Base-by-base conservation (phyloP, 768 basidiomycete genomes). In the Mycena albidolilacea region DNA sequence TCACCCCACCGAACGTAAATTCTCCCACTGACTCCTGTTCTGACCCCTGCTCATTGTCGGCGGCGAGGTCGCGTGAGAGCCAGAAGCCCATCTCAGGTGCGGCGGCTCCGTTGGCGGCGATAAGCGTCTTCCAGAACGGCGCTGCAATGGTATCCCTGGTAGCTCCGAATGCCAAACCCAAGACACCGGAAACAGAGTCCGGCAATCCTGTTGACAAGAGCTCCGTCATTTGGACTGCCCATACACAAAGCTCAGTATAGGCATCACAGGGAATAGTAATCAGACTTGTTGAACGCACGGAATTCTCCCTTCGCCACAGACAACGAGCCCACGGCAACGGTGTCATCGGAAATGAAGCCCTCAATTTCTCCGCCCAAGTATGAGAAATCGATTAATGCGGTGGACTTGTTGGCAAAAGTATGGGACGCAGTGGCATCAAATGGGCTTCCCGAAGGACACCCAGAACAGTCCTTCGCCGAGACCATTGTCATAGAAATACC, bases 1-100 rank as follows among this genome's bases (percentile, higher is more conserved):
- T 69, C 19, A 59, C 59, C 3, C 67, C 67, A 19, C 67, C 67
- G 58, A 69, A 41, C n/a, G 59, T 69, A 38, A 69, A 69, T n/a
- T 17, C 67, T 7, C 67, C 67, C 2, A 3, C 48, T 19, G 44
- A 0, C 23, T 35, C 50, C 14, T 60, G 12, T 6, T 17, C 59
- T 1, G 23, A 23, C 2, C 23, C 35, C 14, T 39, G 19, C 2
- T 3, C 58, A 19, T 69, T 61, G 0, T 3, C 15, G 9, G 55
- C n/a, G 2, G 5, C 35, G 5, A 37, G 19, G 9, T 14, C 6
- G 58, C 68, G 68, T 6, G 68, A 69, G 8, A 69, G 60, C 68
- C 68, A 69, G 37, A 69, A 55, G 37, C 68, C 61, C 50, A 69
- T 37, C 30, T 69, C 61, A 9, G 68, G 68, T 3, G 38, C 30